These are phyloP conservation scores for Dictyostelium brefeldianum DNA, from an alignment of 78 protist genomes.

Conservation along the genomic window DNA sequence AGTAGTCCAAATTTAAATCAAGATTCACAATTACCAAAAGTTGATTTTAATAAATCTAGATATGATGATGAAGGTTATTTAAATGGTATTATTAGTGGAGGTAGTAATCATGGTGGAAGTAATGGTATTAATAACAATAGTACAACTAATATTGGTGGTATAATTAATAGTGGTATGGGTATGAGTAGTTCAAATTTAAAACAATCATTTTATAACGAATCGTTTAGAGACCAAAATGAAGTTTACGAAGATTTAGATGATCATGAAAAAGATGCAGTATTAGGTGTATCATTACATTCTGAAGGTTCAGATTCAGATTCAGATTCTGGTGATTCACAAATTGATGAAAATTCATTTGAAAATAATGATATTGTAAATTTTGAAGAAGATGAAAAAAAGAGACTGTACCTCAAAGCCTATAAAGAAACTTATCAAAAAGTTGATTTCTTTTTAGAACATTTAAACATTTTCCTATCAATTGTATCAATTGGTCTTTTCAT, in stretches of 20 bases:
- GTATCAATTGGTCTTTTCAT: slow-evolving; percentile 65
- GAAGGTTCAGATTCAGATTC: slow-evolving; percentile 5
- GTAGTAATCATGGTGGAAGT: no score
- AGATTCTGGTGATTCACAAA: neutral
- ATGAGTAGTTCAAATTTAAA: neutral
- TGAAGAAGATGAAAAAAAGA: slow-evolving; percentile 34
- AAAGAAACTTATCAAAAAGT: slow-evolving; percentile 13
- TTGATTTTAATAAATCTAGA: slow-evolving; percentile 3
- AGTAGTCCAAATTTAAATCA: slow-evolving; percentile 8
- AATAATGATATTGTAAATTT: slow-evolving; percentile 21
- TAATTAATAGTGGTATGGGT: no score
- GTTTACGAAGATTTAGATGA: neutral
- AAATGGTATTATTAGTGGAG: no score
- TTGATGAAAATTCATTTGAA: slow-evolving; percentile 18
- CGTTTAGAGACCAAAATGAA: slow-evolving; percentile 22
- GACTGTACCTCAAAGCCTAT: slow-evolving; percentile 17
- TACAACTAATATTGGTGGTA: no score
- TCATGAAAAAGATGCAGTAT: slow-evolving; percentile 5
- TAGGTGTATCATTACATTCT: neutral
- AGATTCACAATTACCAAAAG: neutral
- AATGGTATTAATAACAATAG: no score
- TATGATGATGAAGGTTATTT: neutral
- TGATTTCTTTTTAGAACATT: slow-evolving; percentile 52
- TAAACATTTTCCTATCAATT: slow-evolving; percentile 32
- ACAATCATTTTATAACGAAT: slow-evolving; percentile 16